Evolutionary conservation across 106 monocot genomes (phyloP), one percentile per base, ranked within the genome.

Genomic region (Hemerocallis citrina): DNA sequence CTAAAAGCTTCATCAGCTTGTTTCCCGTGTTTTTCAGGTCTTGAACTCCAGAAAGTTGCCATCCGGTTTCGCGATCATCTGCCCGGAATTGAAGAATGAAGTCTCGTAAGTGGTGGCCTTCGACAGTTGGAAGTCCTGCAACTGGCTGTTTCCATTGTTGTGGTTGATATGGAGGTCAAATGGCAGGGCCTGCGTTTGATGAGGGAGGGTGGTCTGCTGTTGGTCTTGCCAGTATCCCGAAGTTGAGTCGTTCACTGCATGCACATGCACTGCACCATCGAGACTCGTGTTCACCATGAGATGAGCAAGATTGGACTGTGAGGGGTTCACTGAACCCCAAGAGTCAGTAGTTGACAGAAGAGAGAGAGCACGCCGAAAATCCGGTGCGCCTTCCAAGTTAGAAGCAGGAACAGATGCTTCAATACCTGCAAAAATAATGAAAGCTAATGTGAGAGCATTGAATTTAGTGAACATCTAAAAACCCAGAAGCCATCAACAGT

Each of bases 331-430:
- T 37, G 82, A 70, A 50, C 63, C 69, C 76, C 80, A 80, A 32
- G 75, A 17, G 0, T 36, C 41, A 57, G 76, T 65, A 57, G 55
- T 66, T 89, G 89, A 89, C 90, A 91, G 90, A 85, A 91, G 90
- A 91, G 90, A 91, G 90, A 85, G 90, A 85, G 90, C 90, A 85
- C 82, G 76, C 56, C 68, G 81, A 74, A 89, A 67, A 67, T 78
- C 89, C 66, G 77, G 84, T 74, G 77, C 81, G 72, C 89, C 70
- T 42, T 78, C 61, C 41, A 78, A 66, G 72, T 78, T 85, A 41
- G 77, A 75, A 84, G 80, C 68, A 52, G 67, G 57, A 42, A 32
- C 40, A 50, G 75, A 64, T 65, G 79, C 79, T 76, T 85, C 89
- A 59, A 54, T 55, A 81, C 80, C 89, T 89, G 77, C 1, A 60